Conservation (phyloP, 176 grass and related monocot genomes). For the Lolium multiflorum region DNA sequence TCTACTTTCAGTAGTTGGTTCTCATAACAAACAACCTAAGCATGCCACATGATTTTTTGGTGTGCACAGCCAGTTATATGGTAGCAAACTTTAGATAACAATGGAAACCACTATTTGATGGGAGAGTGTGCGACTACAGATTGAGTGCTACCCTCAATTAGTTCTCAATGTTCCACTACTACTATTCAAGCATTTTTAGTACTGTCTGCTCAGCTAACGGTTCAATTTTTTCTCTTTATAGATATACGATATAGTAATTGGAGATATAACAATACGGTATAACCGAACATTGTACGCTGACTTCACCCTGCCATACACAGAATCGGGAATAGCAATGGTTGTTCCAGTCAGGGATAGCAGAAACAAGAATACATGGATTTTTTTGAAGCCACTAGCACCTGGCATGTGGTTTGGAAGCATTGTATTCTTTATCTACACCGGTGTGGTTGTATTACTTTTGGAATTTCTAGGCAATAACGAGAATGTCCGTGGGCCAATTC, state of each 20-base stretch:
- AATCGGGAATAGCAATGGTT: slow-evolving; percentile 50
- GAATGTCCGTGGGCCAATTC: slow-evolving; percentile 4
- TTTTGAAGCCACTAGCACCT: slow-evolving; percentile 49
- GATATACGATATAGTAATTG: slow-evolving; percentile 58
- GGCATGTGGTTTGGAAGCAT: slow-evolving; percentile 49
- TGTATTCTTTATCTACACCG: slow-evolving; percentile 50
- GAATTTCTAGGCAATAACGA: slow-evolving; percentile 54
- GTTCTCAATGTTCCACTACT: neutral
- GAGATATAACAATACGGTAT: slow-evolving; percentile 54
- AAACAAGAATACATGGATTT: slow-evolving; percentile 51
- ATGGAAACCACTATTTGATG: neutral
- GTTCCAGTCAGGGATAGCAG: slow-evolving; percentile 40
- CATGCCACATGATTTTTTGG: neutral
- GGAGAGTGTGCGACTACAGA: neutral
- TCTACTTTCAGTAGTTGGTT: neutral
- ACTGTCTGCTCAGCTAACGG: neutral
- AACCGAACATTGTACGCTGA: slow-evolving; percentile 43
- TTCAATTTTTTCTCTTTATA: neutral
- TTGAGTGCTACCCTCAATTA: neutral
- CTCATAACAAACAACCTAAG: slow-evolving; percentile 11
- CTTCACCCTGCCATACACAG: slow-evolving; percentile 55
- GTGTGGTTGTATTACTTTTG: slow-evolving; percentile 47
- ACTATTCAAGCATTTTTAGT: neutral
- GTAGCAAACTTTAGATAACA: neutral
- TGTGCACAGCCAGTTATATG: neutral